A percentile compares a stretch with the other conserved stretches of the same genome.
Conservation (phyloP, 129 eudicot genomes). For the Scalesia atractyloides region DNA sequence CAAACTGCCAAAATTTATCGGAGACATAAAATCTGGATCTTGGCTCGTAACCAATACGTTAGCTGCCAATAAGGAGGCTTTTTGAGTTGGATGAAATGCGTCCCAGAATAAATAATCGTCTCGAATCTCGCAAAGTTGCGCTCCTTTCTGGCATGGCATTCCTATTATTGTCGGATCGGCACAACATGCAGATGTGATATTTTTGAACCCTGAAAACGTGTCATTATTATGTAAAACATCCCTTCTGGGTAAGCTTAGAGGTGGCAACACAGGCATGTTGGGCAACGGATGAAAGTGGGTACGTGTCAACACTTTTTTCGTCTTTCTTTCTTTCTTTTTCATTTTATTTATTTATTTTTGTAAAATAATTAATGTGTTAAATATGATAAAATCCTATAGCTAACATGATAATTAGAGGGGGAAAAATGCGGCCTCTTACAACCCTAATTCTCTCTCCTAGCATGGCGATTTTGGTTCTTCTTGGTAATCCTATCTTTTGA, state of each 20-base stretch:
- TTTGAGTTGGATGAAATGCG: slow-evolving; percentile 49
- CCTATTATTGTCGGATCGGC: slow-evolving; percentile 31
- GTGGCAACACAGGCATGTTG: slow-evolving; percentile 1
- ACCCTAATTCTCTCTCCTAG: no score
- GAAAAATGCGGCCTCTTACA: no score
- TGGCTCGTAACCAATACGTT: slow-evolving; percentile 24
- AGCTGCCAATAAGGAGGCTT: slow-evolving; percentile 43
- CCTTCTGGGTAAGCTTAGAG: not conserved
- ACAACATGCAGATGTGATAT: slow-evolving; percentile 50
- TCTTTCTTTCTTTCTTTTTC: not conserved
- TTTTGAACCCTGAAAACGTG: slow-evolving; percentile 40
- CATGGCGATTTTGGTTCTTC: no score
- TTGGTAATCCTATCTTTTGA: no score
- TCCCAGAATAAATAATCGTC: slow-evolving; percentile 54
- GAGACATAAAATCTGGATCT: slow-evolving; percentile 37
- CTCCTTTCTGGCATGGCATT: slow-evolving; percentile 32
- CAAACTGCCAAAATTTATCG: slow-evolving; percentile 46
- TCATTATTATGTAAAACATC: slow-evolving; percentile 4
- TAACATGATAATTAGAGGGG: not conserved
- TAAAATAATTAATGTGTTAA: not conserved
- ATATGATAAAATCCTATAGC: not conserved
- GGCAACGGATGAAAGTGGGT: not conserved
- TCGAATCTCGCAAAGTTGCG: slow-evolving; percentile 38
- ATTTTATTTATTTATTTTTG: not conserved
- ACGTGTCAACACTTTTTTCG: no score